A percentile compares a stretch with the other conserved stretches of the same genome.
Conservation (phyloP, 129 eudicot species). For the Dittrichia graveolens region DNA sequence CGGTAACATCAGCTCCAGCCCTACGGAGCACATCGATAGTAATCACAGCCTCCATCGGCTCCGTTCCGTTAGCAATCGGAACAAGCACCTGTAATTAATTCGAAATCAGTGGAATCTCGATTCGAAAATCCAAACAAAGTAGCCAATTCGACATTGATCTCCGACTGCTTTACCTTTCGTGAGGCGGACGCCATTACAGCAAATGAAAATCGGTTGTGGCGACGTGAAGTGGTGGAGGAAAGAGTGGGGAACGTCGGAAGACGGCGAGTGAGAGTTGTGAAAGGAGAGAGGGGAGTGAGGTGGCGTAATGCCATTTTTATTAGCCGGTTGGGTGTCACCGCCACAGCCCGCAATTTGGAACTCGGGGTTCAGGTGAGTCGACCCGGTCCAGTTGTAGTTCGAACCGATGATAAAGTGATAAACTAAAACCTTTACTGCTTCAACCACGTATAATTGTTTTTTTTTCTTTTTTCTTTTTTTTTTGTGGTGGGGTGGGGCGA, state of each 20-base stretch:
- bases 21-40: constrained; percentile 80
- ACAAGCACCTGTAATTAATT: constrained; percentile 65
- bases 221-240: constrained; percentile 34
- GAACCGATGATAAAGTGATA: neutral
- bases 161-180: constrained; percentile 42
- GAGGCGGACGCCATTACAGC: constrained; percentile 64
- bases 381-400: constrained; percentile 26
- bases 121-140: neutral
- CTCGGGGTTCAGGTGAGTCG: constrained; percentile 20
- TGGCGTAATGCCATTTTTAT: constrained; percentile 45
- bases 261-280: constrained; percentile 36
- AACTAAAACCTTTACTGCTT: too few species aligned
- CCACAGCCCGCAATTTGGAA: constrained; percentile 6
- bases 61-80: constrained; percentile 94
- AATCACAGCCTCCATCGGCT: constrained; percentile 90
- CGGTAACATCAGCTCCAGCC: constrained; percentile 95
- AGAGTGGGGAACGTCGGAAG: constrained; percentile 26
- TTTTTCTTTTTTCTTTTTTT: too few species aligned
- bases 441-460: too few species aligned
- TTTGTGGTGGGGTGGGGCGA: too few species aligned
- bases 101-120: neutral
- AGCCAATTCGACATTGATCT: neutral
- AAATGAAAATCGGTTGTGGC: constrained; percentile 37
- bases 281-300: constrained; percentile 51
- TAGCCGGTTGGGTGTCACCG: neutral